Evolutionary conservation across 345 rosid species (phyloP), one percentile per base, ranked within the genome.

Genomic region (Populus davidiana): DNA sequence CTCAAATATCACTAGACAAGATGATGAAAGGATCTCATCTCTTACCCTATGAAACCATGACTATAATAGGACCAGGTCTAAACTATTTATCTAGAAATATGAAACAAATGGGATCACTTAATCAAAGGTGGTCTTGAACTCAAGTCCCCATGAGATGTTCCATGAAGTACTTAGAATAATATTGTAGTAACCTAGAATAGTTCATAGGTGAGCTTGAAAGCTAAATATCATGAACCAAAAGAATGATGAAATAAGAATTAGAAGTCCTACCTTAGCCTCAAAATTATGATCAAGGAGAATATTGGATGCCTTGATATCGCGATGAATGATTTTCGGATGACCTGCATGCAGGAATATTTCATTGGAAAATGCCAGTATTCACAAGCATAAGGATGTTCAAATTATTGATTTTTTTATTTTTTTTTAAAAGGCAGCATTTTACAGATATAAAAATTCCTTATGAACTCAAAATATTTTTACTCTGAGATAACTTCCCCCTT

Each of bases 271-370:
- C 74, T 73, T 79, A 23, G 81, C 81, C 67, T 79, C 77, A 21
- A 68, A 79, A 4, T 79, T 68, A 23, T 73, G 71, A 79, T 79
- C 81, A 21, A 79, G 77, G 43, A 73, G 81, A 54, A 79, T 73
- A 31, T 79, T 79, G 31, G 81, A 49, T 56, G 81, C 77, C 69
- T 73, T 79, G 74, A 79, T 79, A 70, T 79, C 81, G 0, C 78
- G 77, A 56, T 79, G 81, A 68, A 79, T 43, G 39, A 79, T 79
- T 69, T n/a, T 69, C 21, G 81, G 81, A 68, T 73, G 69, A 68
- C 81, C 78, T 79, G 69, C 27, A 56, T 23, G 27, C 61, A 68
- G 35, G 27, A 21, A 52, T 21, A 63, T 76, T 67, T 52, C 31
- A 75, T 41, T 23, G n/a, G 33, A 36, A 47, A 31, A 41, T 14